Evolutionary conservation across 257 asterid genomes (phyloP).

Genomic region (Cinchona pubescens): DNA sequence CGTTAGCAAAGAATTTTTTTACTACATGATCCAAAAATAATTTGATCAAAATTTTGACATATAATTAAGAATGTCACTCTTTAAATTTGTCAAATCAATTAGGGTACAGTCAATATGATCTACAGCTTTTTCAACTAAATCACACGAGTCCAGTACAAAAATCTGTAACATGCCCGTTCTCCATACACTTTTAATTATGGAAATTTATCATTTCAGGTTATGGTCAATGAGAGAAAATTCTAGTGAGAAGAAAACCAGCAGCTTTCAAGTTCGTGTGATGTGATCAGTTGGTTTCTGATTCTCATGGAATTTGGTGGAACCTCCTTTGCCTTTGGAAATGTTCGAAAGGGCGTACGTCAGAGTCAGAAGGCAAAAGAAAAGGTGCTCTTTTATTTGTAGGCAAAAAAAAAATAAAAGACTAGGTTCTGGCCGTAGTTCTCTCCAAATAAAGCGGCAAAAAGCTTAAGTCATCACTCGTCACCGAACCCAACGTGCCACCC

Average conservation of each 20-base stretch:
- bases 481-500: background rate
- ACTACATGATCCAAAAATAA: too few relatives aligned
- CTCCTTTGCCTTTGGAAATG: background rate
- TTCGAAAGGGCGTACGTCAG: slow-evolving; percentile 3
- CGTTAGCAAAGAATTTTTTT: too few relatives aligned
- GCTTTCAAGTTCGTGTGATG: background rate
- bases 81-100: background rate
- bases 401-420: background rate
- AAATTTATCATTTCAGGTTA: too few relatives aligned
- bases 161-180: background rate
- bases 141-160: background rate
- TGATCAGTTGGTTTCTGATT: background rate
- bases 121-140: too few relatives aligned
- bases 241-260: background rate
- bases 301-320: background rate
- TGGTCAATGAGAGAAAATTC: background rate
- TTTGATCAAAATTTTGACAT: too few relatives aligned
- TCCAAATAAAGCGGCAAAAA: background rate
- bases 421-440: background rate
- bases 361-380: background rate
- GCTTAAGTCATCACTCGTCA: background rate
- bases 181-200: background rate
- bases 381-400: background rate
- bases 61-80: too few relatives aligned
- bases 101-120: background rate